Percentiles rank a stretch among this genome's conserved stretches.
Evolutionary conservation across 768 basidiomycete species (phyloP).

Genomic region (Suillus lakei): DNA sequence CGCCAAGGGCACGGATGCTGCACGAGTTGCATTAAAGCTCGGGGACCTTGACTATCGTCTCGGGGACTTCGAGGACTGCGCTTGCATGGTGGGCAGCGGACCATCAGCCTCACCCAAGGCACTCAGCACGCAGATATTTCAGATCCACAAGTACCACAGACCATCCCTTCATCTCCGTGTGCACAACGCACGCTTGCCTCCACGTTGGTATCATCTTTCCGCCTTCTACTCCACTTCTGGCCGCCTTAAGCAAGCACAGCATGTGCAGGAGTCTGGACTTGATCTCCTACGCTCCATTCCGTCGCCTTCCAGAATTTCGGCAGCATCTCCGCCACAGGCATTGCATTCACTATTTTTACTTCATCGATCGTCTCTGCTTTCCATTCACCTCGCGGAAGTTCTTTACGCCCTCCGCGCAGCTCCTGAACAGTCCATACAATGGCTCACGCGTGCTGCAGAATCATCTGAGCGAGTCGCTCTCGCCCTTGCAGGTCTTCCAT

Average conservation of each 20-base stretch:
- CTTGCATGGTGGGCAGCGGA: slow-evolving; percentile 71
- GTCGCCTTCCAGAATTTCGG: slow-evolving; percentile 46
- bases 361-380: slow-evolving; percentile 75
- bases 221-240: slow-evolving; percentile 68
- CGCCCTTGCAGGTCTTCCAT: slow-evolving; percentile 51
- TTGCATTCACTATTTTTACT: slow-evolving; percentile 70
- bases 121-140: slow-evolving; percentile 25
- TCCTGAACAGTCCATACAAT: slow-evolving; percentile 52
- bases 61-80: slow-evolving; percentile 56
- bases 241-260: slow-evolving; percentile 56
- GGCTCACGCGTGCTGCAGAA: slow-evolving; percentile 63
- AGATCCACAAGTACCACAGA: slow-evolving; percentile 38
- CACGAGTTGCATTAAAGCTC: slow-evolving; percentile 65
- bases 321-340: slow-evolving; percentile 57
- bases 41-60: slow-evolving; percentile 67
- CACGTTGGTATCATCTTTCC: slow-evolving; percentile 71
- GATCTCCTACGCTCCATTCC: slow-evolving; percentile 57
- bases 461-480: slow-evolving; percentile 69
- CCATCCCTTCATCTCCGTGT: slow-evolving; percentile 58
- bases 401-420: slow-evolving; percentile 53
- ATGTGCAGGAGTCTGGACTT: slow-evolving; percentile 60
- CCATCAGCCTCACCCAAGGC: slow-evolving; percentile 53
- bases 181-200: slow-evolving; percentile 67
- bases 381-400: slow-evolving; percentile 77
- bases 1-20: slow-evolving; percentile 46